Evolutionary conservation across 2,329 filamentous ascomycete genomes (phyloP).

Genomic region (Sphaerulina populicola): DNA sequence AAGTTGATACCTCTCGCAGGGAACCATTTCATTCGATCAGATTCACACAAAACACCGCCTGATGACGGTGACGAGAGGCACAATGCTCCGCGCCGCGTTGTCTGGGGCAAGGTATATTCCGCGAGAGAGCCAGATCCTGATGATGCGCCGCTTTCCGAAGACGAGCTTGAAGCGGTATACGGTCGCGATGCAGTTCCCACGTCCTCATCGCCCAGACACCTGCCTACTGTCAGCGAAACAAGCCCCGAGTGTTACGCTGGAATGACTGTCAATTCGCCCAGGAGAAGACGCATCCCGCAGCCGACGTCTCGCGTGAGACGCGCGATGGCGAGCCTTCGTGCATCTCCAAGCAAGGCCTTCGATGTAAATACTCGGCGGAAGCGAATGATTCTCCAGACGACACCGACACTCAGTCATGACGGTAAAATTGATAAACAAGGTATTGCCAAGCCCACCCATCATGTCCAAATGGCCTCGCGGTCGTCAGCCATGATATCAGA

Average conservation of each 20-base stretch:
- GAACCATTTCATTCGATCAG: conserved; percentile 13
- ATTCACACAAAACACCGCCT: conserved; percentile 14
- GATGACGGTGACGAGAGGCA: conserved; percentile 8
- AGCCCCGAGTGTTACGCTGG: background rate
- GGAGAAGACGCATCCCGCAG: background rate
- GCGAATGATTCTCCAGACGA: background rate
- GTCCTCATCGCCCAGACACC: background rate
- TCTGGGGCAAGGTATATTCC: background rate
- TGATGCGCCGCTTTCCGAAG: conserved; percentile 28
- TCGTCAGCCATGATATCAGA: background rate
- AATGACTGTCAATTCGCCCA: background rate
- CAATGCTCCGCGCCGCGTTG: background rate
- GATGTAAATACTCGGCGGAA: background rate
- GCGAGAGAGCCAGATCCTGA: conserved; percentile 18
- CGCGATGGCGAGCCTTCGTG: background rate
- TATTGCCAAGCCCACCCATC: background rate
- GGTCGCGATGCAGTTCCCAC: conserved; percentile 12
- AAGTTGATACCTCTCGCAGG: conserved; percentile 20
- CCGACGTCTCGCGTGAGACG: background rate
- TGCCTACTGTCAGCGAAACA: background rate
- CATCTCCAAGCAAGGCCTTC: background rate
- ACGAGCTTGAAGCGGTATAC: conserved; percentile 18
- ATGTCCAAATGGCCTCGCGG: background rate
- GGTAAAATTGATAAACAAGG: background rate
- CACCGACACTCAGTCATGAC: background rate